Evolutionary conservation across 768 basidiomycete genomes (phyloP), one percentile per base, ranked within the genome.

Genomic region (Collybiopsis luxurians): DNA sequence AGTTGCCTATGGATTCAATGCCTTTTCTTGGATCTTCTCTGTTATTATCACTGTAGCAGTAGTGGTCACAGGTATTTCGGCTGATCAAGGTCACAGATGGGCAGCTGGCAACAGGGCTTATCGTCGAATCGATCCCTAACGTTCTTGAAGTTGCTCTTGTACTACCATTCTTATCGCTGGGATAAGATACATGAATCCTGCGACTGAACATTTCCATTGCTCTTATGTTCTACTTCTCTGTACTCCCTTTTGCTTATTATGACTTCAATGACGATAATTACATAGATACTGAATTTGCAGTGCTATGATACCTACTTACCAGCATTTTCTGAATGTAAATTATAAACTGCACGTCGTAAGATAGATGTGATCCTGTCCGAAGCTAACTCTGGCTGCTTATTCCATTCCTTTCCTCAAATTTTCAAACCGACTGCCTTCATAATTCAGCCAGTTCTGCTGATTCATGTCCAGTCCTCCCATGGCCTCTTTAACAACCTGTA

Each of bases 391-490:
- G n/a, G n/a, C 31, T 47, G 9, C 11, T 43, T 26, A 59, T 31
- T 66, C 63, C 86, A 90, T 90, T 38, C 90, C 87, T 13, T 80
- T 80, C 65, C 77, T 78, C 77, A 95, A 72, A 68, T 95, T 95
- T 42, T 90, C 87, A 66, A 87, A 95, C 73, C 82, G 81, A 65
- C 90, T 91, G 38, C 77, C 71, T 64, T 83, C 79, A 66, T 96
- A 98, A 42, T 68, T 67, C 60, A 99, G 73, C 86, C 95, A 96
- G 68, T 99, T 99, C 36, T 80, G 73, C 53, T 77, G 80, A 58
- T 69, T 73, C 47, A 62, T 61, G 62, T 95, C 89, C 59, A 94
- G 69, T 11, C 78, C 75, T 12, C 87, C 89, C 84, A 95, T 90
- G n/a, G 82, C 79, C 42, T 89, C 79, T 66, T 86, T 91, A 31